Base-by-base conservation (phyloP, 148 eudicot species). In the Vaccinium myrtillus region DNA sequence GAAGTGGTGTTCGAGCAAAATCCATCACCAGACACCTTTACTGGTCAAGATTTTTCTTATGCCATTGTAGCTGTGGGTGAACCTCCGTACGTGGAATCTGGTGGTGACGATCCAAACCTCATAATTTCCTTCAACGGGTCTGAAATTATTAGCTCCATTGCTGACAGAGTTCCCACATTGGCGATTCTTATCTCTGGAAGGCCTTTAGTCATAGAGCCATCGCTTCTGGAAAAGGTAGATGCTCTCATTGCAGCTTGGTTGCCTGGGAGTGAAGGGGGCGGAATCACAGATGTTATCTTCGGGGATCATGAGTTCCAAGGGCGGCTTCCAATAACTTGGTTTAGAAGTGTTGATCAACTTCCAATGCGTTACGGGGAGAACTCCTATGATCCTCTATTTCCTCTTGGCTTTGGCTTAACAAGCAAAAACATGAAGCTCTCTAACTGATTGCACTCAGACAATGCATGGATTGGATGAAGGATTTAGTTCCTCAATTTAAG, bases 11-110 rank as follows among this genome's bases (percentile, higher is more conserved):
- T 86, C 36, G 94, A 94, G 87, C 90, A 85, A 86, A 86, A 88
- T 59, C 99, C 98, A 75, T 88, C 98, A 4, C 85, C 92, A 81
- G 91, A 90, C 32, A 93, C 95, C 73, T 87, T 96, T 75, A 79
- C 86, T 48, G 83, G 86, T 63, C 91, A 88, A 86, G 93, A 92
- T 83, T 89, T 93, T 85, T 87, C 90, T 54, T 92, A 82, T 84
- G 96, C 98, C 61, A 90, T 97, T 80, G 99, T 95, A 83, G 98
- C 89, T 55, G 93, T 94, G 67, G 99, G 99, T 49, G 98, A 97
- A 89, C 85, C 83, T 78, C 98, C 99, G 27, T 97, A 97, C 51
- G 98, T 90, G 12, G 99, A 97, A 88, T 77, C 84, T 46, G 89
- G 89, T 15, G 99, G 99, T 59, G 99, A 95, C 80, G 90, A 95